Conservation (phyloP, 2,329 filamentous ascomycete species). For the Phialophora expanda region DNA sequence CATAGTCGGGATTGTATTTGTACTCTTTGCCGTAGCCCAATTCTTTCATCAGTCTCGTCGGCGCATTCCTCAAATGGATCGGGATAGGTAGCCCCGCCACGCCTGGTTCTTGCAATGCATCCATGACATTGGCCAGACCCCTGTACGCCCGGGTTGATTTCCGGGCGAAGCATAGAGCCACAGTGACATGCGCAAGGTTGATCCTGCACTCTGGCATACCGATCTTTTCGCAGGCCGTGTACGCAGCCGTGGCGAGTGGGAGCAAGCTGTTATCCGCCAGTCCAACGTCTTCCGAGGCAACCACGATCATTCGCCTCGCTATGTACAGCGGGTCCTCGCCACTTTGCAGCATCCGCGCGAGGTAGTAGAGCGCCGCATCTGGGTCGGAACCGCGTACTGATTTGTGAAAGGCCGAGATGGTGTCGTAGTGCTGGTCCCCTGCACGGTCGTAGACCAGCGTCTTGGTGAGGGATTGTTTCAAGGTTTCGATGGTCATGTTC, state of each 20-base stretch:
- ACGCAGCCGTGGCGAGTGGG: constrained; percentile 80
- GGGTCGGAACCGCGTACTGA: constrained; percentile 85
- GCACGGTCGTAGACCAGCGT: constrained; percentile 94
- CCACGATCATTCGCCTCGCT: constrained; percentile 88
- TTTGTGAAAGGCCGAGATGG: constrained; percentile 96
- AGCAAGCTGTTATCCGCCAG: constrained; percentile 85
- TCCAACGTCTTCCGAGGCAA: constrained; percentile 92
- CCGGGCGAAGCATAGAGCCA: constrained; percentile 77
- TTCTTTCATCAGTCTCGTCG: constrained; percentile 90
- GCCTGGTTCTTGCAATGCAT: constrained; percentile 80
- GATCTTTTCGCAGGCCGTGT: constrained; percentile 87
- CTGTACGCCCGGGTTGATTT: constrained; percentile 90
- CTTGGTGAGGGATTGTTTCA: constrained; percentile 84
- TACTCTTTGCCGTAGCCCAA: constrained; percentile 89
- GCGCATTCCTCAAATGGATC: constrained; percentile 86
- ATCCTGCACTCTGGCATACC: constrained; percentile 95
- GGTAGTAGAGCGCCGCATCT: constrained; percentile 90
- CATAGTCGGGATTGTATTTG: constrained; percentile 94
- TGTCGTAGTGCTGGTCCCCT: constrained; percentile 97
- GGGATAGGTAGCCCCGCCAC: constrained; percentile 82
- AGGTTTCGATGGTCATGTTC: constrained; percentile 71
- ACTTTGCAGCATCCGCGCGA: constrained; percentile 92
- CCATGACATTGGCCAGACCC: constrained; percentile 77
- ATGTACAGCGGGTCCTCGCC: constrained; percentile 94
- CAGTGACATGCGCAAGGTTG: constrained; percentile 83